Evolutionary conservation across 2,329 filamentous ascomycete species (phyloP).

Genomic region (Biscogniauxia marginata): DNA sequence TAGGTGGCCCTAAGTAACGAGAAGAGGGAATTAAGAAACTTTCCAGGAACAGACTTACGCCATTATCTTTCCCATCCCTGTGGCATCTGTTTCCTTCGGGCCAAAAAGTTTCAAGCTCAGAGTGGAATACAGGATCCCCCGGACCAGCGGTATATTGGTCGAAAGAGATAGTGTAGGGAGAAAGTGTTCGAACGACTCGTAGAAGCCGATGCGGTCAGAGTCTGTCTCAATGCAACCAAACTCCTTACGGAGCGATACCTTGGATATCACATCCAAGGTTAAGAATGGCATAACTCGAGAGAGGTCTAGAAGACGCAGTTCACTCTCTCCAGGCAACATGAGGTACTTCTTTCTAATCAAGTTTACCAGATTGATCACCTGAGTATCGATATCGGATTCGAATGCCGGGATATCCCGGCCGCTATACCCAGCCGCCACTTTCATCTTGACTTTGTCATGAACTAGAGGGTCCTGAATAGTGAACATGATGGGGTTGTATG

Average conservation of each 20-base stretch:
- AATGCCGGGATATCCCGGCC: slow-evolving; percentile 20
- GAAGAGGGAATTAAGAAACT: neutral
- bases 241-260: slow-evolving; percentile 24
- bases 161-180: slow-evolving; percentile 14
- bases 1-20: neutral
- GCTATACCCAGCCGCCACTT: slow-evolving; percentile 19
- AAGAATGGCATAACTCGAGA: slow-evolving; percentile 9
- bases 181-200: slow-evolving; percentile 8
- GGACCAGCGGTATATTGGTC: slow-evolving; percentile 23
- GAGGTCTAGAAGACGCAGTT: slow-evolving; percentile 11
- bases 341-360: slow-evolving; percentile 22
- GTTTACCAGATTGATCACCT: slow-evolving; percentile 10
- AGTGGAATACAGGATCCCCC: slow-evolving; percentile 17
- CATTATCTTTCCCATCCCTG: slow-evolving; percentile 21
- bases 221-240: slow-evolving; percentile 26
- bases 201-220: slow-evolving; percentile 21
- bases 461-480: slow-evolving; percentile 6
- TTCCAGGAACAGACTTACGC: slow-evolving; percentile 3
- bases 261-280: slow-evolving; percentile 28
- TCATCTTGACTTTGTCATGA: slow-evolving; percentile 23
- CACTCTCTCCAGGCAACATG: neutral
- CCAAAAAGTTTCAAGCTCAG: slow-evolving; percentile 19
- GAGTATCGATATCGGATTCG: slow-evolving; percentile 18
- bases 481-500: slow-evolving; percentile 17
- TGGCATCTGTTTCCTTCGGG: slow-evolving; percentile 23